phyloP scores from a whole-genome alignment of 108 stramenopile species.

The Skeletonema costatum region DNA sequence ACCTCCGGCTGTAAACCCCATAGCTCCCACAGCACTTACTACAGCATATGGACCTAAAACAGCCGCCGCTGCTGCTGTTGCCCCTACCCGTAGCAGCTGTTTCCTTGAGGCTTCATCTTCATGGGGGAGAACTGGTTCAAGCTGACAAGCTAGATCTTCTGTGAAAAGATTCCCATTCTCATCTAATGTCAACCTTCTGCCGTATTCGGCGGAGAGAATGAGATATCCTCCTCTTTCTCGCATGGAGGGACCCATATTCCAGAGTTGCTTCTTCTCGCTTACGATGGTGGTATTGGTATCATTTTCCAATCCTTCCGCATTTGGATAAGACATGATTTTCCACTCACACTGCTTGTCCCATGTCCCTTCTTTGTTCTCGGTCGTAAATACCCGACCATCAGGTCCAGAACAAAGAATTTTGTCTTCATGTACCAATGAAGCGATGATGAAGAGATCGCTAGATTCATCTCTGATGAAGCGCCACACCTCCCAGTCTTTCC shows the following conservation, averaged over 20 bases:
- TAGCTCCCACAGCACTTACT: no score
- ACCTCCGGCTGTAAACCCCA: no score
- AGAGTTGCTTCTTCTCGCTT: slow-evolving; percentile 14
- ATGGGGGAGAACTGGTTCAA: slow-evolving; percentile 24
- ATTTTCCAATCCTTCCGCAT: neutral
- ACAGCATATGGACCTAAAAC: no score
- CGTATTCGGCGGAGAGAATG: neutral
- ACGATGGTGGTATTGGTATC: slow-evolving; percentile 4
- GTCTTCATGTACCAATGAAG: slow-evolving; percentile 14
- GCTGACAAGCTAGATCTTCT: slow-evolving; percentile 4
- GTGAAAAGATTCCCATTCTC: neutral
- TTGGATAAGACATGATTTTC: slow-evolving; percentile 6
- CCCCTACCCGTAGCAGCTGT: no score
- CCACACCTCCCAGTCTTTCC: slow-evolving; percentile 37
- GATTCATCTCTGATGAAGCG: slow-evolving; percentile 18
- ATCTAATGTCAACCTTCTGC: slow-evolving; percentile 4
- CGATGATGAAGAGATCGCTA: slow-evolving; percentile 5
- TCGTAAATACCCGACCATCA: slow-evolving; percentile 16
- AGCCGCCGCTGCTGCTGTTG: no score
- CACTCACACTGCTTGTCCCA: slow-evolving; percentile 12
- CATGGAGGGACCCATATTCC: slow-evolving; percentile 6
- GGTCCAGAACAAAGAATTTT: slow-evolving; percentile 17
- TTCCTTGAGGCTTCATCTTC: no score
- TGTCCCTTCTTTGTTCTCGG: slow-evolving; percentile 24
- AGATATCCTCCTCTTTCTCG: slow-evolving; percentile 5